Evolutionary conservation across 2,329 filamentous ascomycete genomes (phyloP).

Genomic region (Xylaria sp.): DNA sequence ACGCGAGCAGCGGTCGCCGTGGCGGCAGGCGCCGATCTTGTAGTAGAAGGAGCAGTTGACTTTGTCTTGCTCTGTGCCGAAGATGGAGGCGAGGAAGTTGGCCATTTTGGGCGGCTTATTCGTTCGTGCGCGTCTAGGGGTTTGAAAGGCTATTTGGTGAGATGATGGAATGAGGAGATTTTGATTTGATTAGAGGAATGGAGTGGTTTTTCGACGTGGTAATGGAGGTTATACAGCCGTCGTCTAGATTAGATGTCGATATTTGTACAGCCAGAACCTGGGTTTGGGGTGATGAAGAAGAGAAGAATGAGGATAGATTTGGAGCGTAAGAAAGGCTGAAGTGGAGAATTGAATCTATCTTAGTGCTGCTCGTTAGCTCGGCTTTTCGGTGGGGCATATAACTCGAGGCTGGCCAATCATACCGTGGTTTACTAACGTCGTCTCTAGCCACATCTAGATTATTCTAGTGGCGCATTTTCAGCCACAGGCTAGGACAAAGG

Average conservation of each 20-base stretch:
- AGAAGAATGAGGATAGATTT: background rate
- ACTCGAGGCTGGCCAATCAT: slow-evolving; percentile 27
- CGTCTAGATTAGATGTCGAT: background rate
- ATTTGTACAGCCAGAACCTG: background rate
- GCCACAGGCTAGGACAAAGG: slow-evolving; percentile 19
- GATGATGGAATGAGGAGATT: too few relatives aligned
- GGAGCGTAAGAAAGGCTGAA: slow-evolving; percentile 26
- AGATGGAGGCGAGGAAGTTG: slow-evolving; percentile 99
- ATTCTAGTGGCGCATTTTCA: slow-evolving; percentile 6
- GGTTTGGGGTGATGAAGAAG: background rate
- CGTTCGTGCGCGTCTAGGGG: background rate
- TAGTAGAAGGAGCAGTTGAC: slow-evolving; percentile 99
- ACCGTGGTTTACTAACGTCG: background rate
- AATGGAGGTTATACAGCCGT: too few relatives aligned
- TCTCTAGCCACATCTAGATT: slow-evolving; percentile 23
- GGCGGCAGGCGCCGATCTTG: slow-evolving; percentile 98
- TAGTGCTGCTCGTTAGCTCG: too few relatives aligned
- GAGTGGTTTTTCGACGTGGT: too few relatives aligned
- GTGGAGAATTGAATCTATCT: slow-evolving; percentile 27
- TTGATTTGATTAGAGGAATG: too few relatives aligned
- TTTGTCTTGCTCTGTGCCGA: slow-evolving; percentile 99
- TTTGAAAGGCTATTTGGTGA: background rate
- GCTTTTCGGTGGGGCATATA: background rate
- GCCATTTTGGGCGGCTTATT: slow-evolving; percentile 69
- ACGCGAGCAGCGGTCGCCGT: slow-evolving; percentile 96